These are phyloP conservation scores for Dryas alaskensis DNA, from an alignment of 306 rosid species.

Conservation along the genomic window DNA sequence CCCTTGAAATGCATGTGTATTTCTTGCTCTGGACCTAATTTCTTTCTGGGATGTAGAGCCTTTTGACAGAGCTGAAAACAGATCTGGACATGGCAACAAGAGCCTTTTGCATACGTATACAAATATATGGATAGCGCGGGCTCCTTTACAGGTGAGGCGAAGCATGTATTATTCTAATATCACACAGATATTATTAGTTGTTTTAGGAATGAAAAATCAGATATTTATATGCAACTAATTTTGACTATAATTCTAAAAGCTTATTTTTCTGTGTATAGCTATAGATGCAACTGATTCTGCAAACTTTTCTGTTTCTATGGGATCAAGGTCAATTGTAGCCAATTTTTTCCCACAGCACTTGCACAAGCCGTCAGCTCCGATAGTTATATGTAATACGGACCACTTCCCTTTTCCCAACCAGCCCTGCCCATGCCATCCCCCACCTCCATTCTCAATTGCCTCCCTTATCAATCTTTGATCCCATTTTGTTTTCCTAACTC, in stretches of 20 bases:
- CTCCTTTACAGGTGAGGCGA: too few relatives aligned
- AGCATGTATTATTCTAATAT: too few relatives aligned
- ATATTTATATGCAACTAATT: too few relatives aligned
- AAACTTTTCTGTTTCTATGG: constrained; percentile 76
- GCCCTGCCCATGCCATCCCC: too few relatives aligned
- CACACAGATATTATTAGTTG: too few relatives aligned
- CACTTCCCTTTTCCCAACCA: too few relatives aligned
- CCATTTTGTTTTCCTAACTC: constrained; percentile 76
- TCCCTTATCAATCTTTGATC: constrained; percentile 44
- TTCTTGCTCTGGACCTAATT: neutral
- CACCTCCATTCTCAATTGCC: too few relatives aligned
- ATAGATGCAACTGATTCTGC: constrained; percentile 83
- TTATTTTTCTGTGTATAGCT: constrained; percentile 59
- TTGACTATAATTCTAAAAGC: constrained; percentile 45
- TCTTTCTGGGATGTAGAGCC: constrained; percentile 39
- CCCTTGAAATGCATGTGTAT: neutral
- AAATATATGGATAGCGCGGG: too few relatives aligned
- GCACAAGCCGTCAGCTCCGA: constrained; percentile 78
- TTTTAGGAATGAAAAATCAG: too few relatives aligned
- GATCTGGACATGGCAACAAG: constrained; percentile 86
- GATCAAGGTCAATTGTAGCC: constrained; percentile 87
- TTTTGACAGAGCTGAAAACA: constrained; percentile 68
- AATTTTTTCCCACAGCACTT: constrained; percentile 64
- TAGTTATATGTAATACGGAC: constrained; percentile 40
- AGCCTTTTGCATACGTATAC: constrained; percentile 3